Conservation (phyloP, 1,284 basidiomycete genomes). For the Irpex sp. region DNA sequence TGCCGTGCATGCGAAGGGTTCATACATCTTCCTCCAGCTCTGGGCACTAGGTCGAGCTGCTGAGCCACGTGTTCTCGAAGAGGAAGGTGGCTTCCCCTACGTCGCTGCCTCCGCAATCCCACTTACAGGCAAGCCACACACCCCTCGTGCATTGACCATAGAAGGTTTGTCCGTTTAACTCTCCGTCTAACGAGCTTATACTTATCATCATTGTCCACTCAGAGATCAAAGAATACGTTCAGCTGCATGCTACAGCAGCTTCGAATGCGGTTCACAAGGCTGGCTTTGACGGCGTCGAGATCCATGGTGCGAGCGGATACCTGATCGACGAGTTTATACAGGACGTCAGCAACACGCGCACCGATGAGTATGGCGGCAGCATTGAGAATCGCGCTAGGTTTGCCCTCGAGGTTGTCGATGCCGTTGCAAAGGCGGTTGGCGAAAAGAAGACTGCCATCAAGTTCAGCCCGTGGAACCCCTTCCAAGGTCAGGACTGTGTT, state of each 20-base stretch:
- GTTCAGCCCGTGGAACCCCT: constrained; percentile 44
- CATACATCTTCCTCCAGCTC: constrained; percentile 42
- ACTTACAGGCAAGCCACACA: constrained; percentile 30
- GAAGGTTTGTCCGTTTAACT: constrained; percentile 17
- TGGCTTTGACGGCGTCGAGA: constrained; percentile 43
- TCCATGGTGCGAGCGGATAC: constrained; percentile 35
- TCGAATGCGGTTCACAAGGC: constrained; percentile 37
- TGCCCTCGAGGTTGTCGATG: constrained; percentile 43
- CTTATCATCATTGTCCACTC: not conserved
- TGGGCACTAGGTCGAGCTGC: constrained; percentile 44
- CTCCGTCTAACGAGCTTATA: too few species aligned
- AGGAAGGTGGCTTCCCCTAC: constrained; percentile 26
- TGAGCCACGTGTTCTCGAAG: constrained; percentile 25
- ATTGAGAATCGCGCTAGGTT: constrained; percentile 53
- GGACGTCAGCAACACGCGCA: constrained; percentile 45
- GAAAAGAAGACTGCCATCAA: constrained; percentile 43
- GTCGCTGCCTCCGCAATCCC: constrained; percentile 38
- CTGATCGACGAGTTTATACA: constrained; percentile 42
- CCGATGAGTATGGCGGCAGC: constrained; percentile 57
- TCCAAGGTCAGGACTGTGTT: too few species aligned
- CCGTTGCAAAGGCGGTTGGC: constrained; percentile 37
- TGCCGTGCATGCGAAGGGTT: constrained; percentile 30
- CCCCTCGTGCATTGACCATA: constrained; percentile 32
- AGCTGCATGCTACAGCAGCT: constrained; percentile 35
- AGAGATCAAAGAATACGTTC: constrained; percentile 34